These are phyloP conservation scores for Populus trichocarpa DNA, from an alignment of 441 rosid species.

Conservation along the genomic window DNA sequence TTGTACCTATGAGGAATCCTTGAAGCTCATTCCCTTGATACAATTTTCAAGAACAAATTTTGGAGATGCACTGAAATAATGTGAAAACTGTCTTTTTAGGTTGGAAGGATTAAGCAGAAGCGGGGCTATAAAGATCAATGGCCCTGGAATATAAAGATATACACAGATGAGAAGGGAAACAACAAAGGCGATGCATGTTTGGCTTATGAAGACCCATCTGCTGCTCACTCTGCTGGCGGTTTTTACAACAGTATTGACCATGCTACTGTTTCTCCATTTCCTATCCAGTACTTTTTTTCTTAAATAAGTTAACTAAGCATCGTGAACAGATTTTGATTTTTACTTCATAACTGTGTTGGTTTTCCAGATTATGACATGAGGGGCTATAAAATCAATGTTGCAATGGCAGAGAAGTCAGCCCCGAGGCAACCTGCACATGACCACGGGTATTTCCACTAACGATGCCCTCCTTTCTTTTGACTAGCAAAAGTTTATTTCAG, in stretches of 20 bases:
- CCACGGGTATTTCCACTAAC: slow-evolving; percentile 49
- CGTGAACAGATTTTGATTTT: background rate
- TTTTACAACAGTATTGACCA: slow-evolving; percentile 65
- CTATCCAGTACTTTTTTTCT: background rate
- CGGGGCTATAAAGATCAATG: slow-evolving; percentile 96
- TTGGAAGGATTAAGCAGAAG: slow-evolving; percentile 95
- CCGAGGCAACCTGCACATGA: slow-evolving; percentile 54
- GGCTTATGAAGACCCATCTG: slow-evolving; percentile 92
- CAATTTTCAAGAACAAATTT: background rate
- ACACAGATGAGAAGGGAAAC: slow-evolving; percentile 91
- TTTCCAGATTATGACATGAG: slow-evolving; percentile 72
- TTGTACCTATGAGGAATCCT: background rate
- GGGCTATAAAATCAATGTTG: slow-evolving; percentile 71
- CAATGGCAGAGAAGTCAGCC: slow-evolving; percentile 94
- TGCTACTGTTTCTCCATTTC: background rate
- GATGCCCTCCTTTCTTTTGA: background rate
- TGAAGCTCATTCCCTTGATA: background rate
- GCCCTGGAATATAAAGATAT: slow-evolving; percentile 93
- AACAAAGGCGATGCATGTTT: slow-evolving; percentile 87
- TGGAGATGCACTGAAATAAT: background rate
- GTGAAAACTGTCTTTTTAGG: slow-evolving; percentile 36
- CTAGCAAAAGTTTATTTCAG: slow-evolving; percentile 2
- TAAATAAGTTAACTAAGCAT: background rate
- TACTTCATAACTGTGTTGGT: background rate
- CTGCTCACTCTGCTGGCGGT: slow-evolving; percentile 89